Evolutionary conservation across 805 yeast genomes (phyloP).

Genomic region (Cyberlindnera amylophila): DNA sequence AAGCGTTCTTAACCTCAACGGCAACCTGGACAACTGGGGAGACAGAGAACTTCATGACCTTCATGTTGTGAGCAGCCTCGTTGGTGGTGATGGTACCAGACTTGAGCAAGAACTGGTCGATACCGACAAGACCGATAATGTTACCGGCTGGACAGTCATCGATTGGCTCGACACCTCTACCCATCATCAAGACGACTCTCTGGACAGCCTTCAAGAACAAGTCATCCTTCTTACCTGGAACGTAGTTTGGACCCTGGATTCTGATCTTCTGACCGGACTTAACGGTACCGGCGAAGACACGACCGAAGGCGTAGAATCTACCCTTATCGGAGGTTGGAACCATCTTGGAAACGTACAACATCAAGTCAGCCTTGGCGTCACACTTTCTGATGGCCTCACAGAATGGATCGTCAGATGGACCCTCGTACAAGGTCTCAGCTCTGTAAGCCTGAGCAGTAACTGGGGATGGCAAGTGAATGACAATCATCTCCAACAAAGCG

Average conservation of each 20-base stretch:
- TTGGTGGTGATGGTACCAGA: constrained; percentile 98
- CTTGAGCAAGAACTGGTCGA: constrained; percentile 98
- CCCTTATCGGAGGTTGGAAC: constrained; percentile 99
- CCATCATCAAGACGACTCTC: constrained; percentile 99
- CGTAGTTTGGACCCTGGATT: constrained; percentile 99
- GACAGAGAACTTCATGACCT: constrained; percentile 99
- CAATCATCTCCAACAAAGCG: constrained; percentile 98
- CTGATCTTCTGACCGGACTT: constrained; percentile 98
- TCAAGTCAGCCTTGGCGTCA: constrained; percentile 96
- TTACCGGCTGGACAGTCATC: constrained; percentile 99
- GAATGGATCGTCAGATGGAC: constrained; percentile 91
- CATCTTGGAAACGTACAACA: constrained; percentile 99
- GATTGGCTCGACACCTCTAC: constrained; percentile 95
- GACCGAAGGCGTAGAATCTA: constrained; percentile 99
- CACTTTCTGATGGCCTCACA: constrained; percentile 94
- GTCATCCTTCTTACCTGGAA: constrained; percentile 97
- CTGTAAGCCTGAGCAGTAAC: constrained; percentile 98
- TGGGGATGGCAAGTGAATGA: constrained; percentile 98
- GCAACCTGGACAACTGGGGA: constrained; percentile 99
- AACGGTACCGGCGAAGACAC: constrained; percentile 99
- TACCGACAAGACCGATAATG: constrained; percentile 99
- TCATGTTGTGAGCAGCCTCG: constrained; percentile 98
- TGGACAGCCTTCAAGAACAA: constrained; percentile 95
- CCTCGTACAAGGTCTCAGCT: constrained; percentile 98
- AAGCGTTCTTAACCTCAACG: constrained; percentile 99